Evolutionary conservation across 306 rosid genomes (phyloP), one percentile per base, ranked within the genome.

Genomic region (Sesbania bispinosa): DNA sequence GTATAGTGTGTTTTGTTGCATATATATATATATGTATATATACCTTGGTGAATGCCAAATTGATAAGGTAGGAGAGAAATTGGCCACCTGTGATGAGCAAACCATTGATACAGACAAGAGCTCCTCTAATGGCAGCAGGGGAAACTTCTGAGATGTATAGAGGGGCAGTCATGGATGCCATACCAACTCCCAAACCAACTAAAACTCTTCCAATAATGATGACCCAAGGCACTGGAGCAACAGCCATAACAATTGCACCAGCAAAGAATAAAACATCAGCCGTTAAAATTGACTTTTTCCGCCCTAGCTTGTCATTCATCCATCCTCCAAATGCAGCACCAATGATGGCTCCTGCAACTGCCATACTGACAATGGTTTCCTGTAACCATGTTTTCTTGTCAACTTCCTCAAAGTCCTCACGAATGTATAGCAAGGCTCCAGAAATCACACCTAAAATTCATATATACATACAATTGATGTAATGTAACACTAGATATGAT

Each of bases 141-240:
- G 94, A 87, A 30, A 87, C 84, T 84, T 92, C 96, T 14, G 97
- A 89, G 36, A 92, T 92, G 81, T 92, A 92, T 0, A 92, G 80
- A 0, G 97, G 97, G 0, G 96, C 77, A 7, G 93, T 92, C 96
- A 92, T 92, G 62, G 96, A 89, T 33, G 94, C 94, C 90, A 92
- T 89, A 1, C 79, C 79, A 52, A 74, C 79, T 24, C 79, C 79
- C 35, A 74, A 26, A 18, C 79, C 79, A 51, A 74, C 79, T 0
- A 74, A 52, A 16, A 74, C 6, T 71, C 96, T 83, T 11, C 97
- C 96, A 1, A 84, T 5, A 29, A 92, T 86, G 76, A 92, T 83
- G 59, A 92, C 73, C 90, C 84, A 76, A 0, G 97, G 96, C 52
- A 26, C 77, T 23, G 89, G 89, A 36, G 97, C 86, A 10, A 7